Percentiles rank a stretch among this genome's conserved stretches.
Evolutionary conservation across 331 rosid species (phyloP).

Genomic region (Rosa hybrid): DNA sequence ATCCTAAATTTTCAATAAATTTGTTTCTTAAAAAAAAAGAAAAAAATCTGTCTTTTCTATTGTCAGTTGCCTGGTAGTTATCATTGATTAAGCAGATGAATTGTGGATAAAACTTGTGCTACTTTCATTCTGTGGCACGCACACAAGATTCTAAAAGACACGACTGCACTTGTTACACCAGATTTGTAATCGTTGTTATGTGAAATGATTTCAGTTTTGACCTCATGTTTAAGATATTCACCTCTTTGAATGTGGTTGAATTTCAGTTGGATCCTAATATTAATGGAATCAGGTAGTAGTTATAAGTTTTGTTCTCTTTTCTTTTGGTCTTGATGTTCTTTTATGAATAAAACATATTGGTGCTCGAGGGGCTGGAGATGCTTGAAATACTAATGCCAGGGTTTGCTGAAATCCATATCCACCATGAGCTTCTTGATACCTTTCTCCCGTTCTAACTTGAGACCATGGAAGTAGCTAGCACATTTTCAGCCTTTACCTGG

Average conservation of each 20-base stretch:
- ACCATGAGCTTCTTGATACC: neutral
- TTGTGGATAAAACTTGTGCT: neutral
- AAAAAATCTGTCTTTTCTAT: neutral
- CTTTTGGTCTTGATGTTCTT: neutral
- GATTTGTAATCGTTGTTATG: constrained; percentile 33
- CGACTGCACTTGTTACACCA: constrained; percentile 42
- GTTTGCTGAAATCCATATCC: neutral
- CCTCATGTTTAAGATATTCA: neutral
- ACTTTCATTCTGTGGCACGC: constrained; percentile 51
- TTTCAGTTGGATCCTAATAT: neutral
- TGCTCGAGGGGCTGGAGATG: neutral
- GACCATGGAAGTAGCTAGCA: too few species aligned
- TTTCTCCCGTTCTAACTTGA: too few species aligned
- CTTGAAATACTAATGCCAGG: neutral
- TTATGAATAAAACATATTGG: neutral
- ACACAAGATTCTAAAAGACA: constrained; percentile 64
- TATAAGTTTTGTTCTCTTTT: neutral
- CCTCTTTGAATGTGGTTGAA: neutral
- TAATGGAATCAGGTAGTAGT: neutral
- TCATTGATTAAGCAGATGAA: neutral
- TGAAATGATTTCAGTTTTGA: constrained; percentile 46
- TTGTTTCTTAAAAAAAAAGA: too few species aligned
- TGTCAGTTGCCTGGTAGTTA: neutral
- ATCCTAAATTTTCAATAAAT: neutral
- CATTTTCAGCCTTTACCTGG: too few species aligned